These are phyloP conservation scores for Corynespora cassiicola DNA, from an alignment of 2,329 filamentous ascomycete species.

Conservation along the genomic window DNA sequence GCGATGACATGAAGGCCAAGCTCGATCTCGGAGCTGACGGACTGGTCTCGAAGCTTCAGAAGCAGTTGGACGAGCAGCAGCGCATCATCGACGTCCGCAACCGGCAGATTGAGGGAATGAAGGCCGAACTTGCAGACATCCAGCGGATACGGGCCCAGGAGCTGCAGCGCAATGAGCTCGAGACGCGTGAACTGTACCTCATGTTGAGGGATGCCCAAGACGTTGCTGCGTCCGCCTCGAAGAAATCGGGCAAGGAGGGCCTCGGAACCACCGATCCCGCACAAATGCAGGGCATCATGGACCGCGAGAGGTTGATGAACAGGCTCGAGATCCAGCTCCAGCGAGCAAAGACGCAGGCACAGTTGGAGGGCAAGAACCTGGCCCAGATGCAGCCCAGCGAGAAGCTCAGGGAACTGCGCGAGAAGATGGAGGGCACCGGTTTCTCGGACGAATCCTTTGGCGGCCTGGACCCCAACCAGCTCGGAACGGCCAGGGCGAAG, in stretches of 20 bases:
- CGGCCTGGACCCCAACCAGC: constrained; percentile 73
- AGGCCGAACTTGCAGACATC: constrained; percentile 85
- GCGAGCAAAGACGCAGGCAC: constrained; percentile 96
- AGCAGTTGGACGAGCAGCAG: constrained; percentile 90
- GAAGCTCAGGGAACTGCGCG: constrained; percentile 85
- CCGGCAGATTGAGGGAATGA: constrained; percentile 85
- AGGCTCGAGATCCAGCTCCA: constrained; percentile 94
- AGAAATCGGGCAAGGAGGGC: constrained; percentile 60
- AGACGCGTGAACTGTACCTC: constrained; percentile 94
- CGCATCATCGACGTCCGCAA: constrained; percentile 88
- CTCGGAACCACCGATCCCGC: constrained; percentile 71
- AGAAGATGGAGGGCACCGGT: constrained; percentile 81
- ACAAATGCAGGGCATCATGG: constrained; percentile 89
- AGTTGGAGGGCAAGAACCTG: constrained; percentile 93
- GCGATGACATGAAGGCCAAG: constrained; percentile 90
- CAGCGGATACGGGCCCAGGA: constrained; percentile 88
- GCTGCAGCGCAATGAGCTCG: constrained; percentile 90
- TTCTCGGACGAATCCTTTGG: constrained; percentile 48
- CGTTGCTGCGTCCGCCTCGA: constrained; percentile 87
- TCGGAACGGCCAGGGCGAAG: constrained; percentile 56
- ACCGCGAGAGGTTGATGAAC: constrained; percentile 91
- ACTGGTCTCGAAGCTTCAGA: constrained; percentile 89
- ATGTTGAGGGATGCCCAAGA: constrained; percentile 98
- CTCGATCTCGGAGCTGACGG: constrained; percentile 93
- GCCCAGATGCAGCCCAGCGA: constrained; percentile 86